Base-by-base conservation (phyloP, 371 early-diverging fungal genomes). In the Nematocida ironsii region DNA sequence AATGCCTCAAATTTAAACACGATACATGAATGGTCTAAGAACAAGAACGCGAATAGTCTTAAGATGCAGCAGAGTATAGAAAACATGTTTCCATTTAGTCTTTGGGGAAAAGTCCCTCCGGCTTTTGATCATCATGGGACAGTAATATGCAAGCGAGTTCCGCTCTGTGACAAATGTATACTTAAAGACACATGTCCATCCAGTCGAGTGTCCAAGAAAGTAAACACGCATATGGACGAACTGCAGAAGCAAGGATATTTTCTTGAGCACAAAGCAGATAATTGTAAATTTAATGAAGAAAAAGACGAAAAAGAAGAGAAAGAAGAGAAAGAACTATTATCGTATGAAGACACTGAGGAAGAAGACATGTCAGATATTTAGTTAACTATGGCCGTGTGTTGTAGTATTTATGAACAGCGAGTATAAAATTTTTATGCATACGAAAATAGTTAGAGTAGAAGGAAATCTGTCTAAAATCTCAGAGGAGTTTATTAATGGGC, bases 151-250 rank as follows among this genome's bases (percentile, higher is more conserved):
- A 72, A 45, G 44, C 50, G 11, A 61, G n/a, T 45, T 5, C 76
- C 76, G 5, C 33, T 16, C 16, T 75, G 76, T 48, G 55, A 69
- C n/a, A 6, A 52, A 33, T 75, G 76, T 48, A 44, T 45, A 13
- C 9, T 75, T 33, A 75, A 75, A 13, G 44, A 52, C 3, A n/a
- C 9, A 57, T 75, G 76, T 42, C 76, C 76, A 5, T 75, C 76
- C 11, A 42, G 42, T 23, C 11, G 25, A 9, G 50, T 16, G 1
- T 0, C 27, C 23, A 45, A 23, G 6, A 33, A 62, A 55, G 20
- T 73, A 16, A 13, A 27, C 23, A 66, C 39, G 16, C 66, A 67
- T 50, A 9, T 75, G 20, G 66, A 54, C 54, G 11, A 0, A 16
- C 66, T 75, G 7, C 47, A 75, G 18, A 33, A 39, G 1, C 42